phyloP scores from a whole-genome alignment of 2,329 filamentous ascomycete genomes.

The Aspergillus piperis region DNA sequence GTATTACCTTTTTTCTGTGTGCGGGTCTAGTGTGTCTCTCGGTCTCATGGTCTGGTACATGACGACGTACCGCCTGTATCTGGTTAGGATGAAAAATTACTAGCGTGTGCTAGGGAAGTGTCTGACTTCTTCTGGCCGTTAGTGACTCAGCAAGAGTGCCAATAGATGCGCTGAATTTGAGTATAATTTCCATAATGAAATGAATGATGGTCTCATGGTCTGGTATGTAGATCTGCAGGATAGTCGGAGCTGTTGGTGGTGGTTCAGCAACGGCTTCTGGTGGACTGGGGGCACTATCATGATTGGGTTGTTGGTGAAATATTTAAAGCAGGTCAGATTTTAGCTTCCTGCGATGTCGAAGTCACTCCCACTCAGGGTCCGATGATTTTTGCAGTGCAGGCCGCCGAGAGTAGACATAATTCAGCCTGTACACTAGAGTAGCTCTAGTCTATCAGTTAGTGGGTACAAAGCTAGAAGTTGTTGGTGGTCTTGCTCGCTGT shows the following conservation, averaged over 20 bases:
- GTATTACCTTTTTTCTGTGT: not conserved
- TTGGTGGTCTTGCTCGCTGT: too few relatives aligned
- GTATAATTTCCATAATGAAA: too few relatives aligned
- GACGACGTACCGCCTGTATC: too few relatives aligned
- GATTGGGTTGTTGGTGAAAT: not conserved
- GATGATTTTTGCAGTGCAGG: not conserved
- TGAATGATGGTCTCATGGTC: not conserved
- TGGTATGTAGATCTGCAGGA: not conserved
- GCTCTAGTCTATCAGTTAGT: too few relatives aligned
- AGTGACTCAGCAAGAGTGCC: too few relatives aligned
- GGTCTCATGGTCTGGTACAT: not conserved
- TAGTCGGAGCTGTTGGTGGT: constrained; percentile 9
- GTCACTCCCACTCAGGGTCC: not conserved
- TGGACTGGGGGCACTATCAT: not conserved
- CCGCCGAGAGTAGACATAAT: not conserved
- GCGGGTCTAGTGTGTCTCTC: not conserved
- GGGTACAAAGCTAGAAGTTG: too few relatives aligned
- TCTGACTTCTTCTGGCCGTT: too few relatives aligned
- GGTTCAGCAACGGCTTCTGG: constrained; percentile 11
- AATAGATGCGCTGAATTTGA: too few relatives aligned
- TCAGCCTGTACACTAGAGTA: too few relatives aligned
- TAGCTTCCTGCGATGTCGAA: too few relatives aligned
- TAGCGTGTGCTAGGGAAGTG: too few relatives aligned
- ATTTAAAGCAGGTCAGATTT: not conserved
- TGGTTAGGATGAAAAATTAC: too few relatives aligned